Base-by-base conservation (phyloP, 441 rosid species). In the Pelargonium citronellum region DNA sequence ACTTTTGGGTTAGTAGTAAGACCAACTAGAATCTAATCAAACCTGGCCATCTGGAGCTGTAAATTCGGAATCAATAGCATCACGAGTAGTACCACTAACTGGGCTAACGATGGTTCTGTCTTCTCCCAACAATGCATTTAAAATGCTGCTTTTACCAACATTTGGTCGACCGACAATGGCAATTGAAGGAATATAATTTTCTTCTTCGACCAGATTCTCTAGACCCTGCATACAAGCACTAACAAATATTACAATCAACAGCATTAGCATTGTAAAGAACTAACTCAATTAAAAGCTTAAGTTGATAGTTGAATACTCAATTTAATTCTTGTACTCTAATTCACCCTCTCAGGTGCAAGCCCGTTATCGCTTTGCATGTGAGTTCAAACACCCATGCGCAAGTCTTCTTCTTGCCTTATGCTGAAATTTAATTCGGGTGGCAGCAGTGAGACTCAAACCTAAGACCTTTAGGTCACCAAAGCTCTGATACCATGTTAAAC, bases 41-140 rank as follows among this genome's bases (percentile, higher is more conserved):
- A 94, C 98, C 96, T 91, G 90, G 73, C 95, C 96, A 78, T 86
- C 89, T 61, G 97, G 88, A 84, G 87, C 95, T 17, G 82, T 71
- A 78, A 91, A 88, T 79, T 94, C 98, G 49, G 91, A 88, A 76
- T 94, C 98, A 70, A 91, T 94, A 73, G 97, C 98, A 85, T 94
- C 98, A 67, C 98, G 98, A 9, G 98, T 94, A 57, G 98, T 94
- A 55, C 98, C 98, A 79, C 98, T 94, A 79, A 94, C 71, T 65
- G 98, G 97, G 80, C 98, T 94, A 71, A 94, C 98, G 79, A 94
- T 91, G 68, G 97, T 87, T 85, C 97, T 87, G 78, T 94, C 97
- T 81, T 94, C 98, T 67, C 98, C 92, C 67, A 94, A 83, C 88
- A 91, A 84, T 69, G 98, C 91, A 89, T 94, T 93, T 80, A 93